Base-by-base conservation (phyloP, 352 stramenopile genomes). In the Aphanomyces cochlioides region DNA sequence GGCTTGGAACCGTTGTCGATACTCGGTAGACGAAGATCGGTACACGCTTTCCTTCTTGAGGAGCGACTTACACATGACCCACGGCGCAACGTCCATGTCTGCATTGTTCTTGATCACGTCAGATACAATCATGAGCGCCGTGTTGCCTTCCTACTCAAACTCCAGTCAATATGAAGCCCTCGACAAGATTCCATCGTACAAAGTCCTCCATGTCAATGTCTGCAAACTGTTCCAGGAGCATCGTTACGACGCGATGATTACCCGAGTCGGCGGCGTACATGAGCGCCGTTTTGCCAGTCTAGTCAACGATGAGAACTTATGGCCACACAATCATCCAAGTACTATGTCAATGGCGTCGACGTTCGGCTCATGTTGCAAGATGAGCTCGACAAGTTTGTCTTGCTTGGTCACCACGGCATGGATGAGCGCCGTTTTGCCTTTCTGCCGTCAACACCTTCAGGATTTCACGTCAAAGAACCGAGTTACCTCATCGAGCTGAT, bases 1-100 rank as follows among this genome's bases (percentile, higher is more conserved):
- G 54, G 8, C 7, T 3, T 36, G 54, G 7, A 36, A 41, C 54
- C 36, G 19, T 1, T 19, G 12, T 6, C 19, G 17, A 37, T 61
- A 61, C 21, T 61, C 54, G 17, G 6, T 12, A 1, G 54, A 61
- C 7, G 54, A 39, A 12, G 54, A 38, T 6, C 54, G 54, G 54
- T 39, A 61, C 0, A 36, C 54, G 54, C 19, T 36, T 61, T 61
- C 54, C 36, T 61, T 61, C 36, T 61, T 12, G 8, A 61, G 54
- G 28, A 61, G n/a, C 19, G 34, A 39, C 19, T 39, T 13, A 6
- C 54, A 61, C 5, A 10, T 12, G 10, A n/a, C 2, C 43, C 43
- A 50, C 43, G 43, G 10, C 43, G 43, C 1, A n/a, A 50, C 43
- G 43, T 1, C 43, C 10, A n/a, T n/a, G 43, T 50, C 43, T 12